These are phyloP conservation scores for Lodderomyces jiufengensis DNA, from an alignment of 1,139 yeast species.

Conservation along the genomic window DNA sequence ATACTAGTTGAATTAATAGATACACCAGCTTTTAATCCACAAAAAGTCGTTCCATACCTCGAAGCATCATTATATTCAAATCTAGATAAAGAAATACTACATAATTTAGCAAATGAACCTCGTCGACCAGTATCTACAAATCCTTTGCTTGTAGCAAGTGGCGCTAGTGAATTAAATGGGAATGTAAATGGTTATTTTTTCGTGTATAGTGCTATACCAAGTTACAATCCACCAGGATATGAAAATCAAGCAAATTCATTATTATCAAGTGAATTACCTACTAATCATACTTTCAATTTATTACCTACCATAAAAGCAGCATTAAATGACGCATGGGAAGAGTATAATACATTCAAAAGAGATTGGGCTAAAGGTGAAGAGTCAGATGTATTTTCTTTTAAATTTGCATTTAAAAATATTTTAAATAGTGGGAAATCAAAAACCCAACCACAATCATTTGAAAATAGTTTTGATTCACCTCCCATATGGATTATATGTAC, in stretches of 20 bases:
- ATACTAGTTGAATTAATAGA: conserved; percentile 65
- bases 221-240: conserved; percentile 51
- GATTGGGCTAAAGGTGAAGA: conserved; percentile 64
- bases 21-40: conserved; percentile 66
- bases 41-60: conserved; percentile 65
- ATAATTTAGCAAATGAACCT: conserved; percentile 65
- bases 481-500: conserved; percentile 69
- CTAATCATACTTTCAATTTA: conserved; percentile 37
- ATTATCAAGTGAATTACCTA: conserved; percentile 9
- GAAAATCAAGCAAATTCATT: conserved; percentile 28
- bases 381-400: conserved; percentile 59
- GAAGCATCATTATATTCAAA: conserved; percentile 66
- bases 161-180: conserved; percentile 73
- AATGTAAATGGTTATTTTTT: conserved; percentile 69
- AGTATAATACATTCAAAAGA: conserved; percentile 50
- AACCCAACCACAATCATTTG: conserved; percentile 4
- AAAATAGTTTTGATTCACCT: conserved; percentile 52
- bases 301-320: conserved; percentile 50
- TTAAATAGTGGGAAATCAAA: conserved; percentile 37
- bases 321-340: conserved; percentile 71
- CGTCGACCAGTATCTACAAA: conserved; percentile 60
- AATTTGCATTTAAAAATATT: conserved; percentile 52
- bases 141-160: conserved; percentile 70
- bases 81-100: conserved; percentile 54
- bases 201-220: conserved; percentile 66